These are phyloP conservation scores for Fusarium domesticum DNA, from an alignment of 2,329 filamentous ascomycete genomes.

Conservation along the genomic window DNA sequence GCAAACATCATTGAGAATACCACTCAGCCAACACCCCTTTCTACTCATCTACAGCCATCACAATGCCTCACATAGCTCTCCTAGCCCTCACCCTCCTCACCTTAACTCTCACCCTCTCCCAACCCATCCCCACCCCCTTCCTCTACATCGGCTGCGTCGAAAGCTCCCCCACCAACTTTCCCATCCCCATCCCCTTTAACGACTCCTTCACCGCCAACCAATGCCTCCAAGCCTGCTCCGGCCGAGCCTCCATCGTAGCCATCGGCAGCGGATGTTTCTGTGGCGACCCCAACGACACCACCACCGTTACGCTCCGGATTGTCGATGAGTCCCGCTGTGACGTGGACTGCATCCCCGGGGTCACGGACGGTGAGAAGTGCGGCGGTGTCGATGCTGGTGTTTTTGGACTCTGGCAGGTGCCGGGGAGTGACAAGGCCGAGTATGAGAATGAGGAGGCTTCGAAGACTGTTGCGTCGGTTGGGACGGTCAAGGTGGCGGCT, in stretches of 20 bases:
- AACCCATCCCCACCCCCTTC: constrained; percentile 8
- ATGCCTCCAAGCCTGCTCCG: constrained; percentile 11
- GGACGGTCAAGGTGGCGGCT: not conserved
- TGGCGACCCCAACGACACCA: constrained; percentile 5
- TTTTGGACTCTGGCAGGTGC: constrained; percentile 15
- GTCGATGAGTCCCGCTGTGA: constrained; percentile 24
- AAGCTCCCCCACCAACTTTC: constrained; percentile 17
- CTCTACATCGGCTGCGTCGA: constrained; percentile 31
- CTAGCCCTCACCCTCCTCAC: constrained; percentile 21
- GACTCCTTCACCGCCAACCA: constrained; percentile 11
- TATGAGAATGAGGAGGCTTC: not conserved
- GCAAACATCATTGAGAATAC: no score
- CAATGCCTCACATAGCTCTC: constrained; percentile 18
- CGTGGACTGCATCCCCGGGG: constrained; percentile 14
- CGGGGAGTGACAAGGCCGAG: not conserved
- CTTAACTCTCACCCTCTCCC: constrained; percentile 20
- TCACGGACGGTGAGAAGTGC: constrained; percentile 20
- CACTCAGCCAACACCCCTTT: no score
- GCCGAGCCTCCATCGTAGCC: constrained; percentile 21
- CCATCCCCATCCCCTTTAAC: constrained; percentile 11
- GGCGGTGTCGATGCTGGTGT: constrained; percentile 19
- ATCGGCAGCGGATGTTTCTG: constrained; percentile 27
- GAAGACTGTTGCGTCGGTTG: constrained; percentile 1
- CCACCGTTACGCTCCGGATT: constrained; percentile 4
- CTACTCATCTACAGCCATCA: constrained; percentile 7